Conservation (phyloP, 2,329 filamentous ascomycete species). For the Aspergillus proliferans region DNA sequence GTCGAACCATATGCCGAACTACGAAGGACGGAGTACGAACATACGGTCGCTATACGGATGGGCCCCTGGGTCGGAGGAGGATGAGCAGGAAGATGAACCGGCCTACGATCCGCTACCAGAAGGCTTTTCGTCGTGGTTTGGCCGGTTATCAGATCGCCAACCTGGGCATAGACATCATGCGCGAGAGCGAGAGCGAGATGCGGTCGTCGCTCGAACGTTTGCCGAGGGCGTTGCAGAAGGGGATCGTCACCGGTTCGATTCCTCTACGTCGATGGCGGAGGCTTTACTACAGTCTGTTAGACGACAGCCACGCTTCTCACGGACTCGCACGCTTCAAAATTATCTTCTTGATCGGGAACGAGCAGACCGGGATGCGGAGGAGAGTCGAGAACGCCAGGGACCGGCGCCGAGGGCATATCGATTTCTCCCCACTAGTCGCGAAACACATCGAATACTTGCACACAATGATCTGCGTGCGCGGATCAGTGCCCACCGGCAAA, state of each 20-base stretch:
- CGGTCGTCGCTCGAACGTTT: conserved; percentile 11
- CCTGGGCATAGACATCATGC: conserved; percentile 17
- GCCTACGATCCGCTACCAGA: conserved; percentile 24
- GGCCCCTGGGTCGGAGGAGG: conserved; percentile 46
- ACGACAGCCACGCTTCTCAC: conserved; percentile 33
- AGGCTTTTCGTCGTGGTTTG: conserved; percentile 20
- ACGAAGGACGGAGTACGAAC: conserved; percentile 50
- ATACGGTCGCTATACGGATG: conserved; percentile 55
- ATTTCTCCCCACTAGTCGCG: conserved; percentile 26
- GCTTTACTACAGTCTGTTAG: conserved; percentile 37
- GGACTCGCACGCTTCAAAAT: conserved; percentile 34
- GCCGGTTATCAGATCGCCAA: conserved; percentile 21
- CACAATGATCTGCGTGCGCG: conserved; percentile 31
- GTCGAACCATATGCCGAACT: conserved; percentile 43
- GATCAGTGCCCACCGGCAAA: conserved; percentile 30
- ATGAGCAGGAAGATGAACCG: conserved; percentile 23
- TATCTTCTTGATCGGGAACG: conserved; percentile 33
- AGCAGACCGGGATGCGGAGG: conserved; percentile 18
- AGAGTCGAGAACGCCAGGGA: conserved; percentile 14
- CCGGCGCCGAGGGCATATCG: conserved; percentile 24
- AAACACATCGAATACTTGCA: conserved; percentile 23
- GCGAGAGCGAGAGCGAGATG: conserved; percentile 5
- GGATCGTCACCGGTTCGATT: conserved; percentile 15
- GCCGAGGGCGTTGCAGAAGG: conserved; percentile 19
- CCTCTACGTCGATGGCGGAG: conserved; percentile 29